These are phyloP conservation scores for Naganishia onofrii DNA, from an alignment of 768 basidiomycete genomes.

Conservation along the genomic window DNA sequence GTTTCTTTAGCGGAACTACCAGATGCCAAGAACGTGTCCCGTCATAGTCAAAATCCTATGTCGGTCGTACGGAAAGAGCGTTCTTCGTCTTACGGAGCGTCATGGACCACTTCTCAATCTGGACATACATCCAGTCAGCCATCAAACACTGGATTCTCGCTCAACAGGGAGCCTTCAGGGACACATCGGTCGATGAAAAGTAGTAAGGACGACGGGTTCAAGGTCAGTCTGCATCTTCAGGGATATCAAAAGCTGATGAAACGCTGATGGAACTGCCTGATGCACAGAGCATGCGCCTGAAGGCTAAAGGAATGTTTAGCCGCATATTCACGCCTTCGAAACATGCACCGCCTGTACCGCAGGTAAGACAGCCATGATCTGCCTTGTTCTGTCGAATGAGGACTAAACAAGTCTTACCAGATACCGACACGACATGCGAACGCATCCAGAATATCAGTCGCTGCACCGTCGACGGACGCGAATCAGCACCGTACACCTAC, in stretches of 20 bases:
- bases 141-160: background rate
- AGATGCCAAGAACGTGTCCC: background rate
- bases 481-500: background rate
- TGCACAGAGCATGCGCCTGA: slow-evolving; percentile 43
- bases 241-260: background rate
- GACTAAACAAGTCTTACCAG: background rate
- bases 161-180: background rate
- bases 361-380: slow-evolving; percentile 4
- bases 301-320: slow-evolving; percentile 46
- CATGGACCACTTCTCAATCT: background rate
- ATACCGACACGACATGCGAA: slow-evolving; percentile 1
- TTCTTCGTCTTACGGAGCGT: slow-evolving; percentile 4
- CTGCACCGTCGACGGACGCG: background rate
- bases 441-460: background rate
- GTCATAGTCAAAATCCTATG: background rate
- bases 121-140: background rate
- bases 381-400: background rate
- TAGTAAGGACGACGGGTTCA: slow-evolving; percentile 37
- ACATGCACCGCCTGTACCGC: background rate
- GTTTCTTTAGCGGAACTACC: background rate
- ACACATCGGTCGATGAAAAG: slow-evolving; percentile 3
- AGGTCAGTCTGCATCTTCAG: slow-evolving; percentile 32
- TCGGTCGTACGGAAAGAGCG: background rate
- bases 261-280: background rate
- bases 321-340: slow-evolving; percentile 42